Percentiles rank a stretch among this genome's conserved stretches.
Conservation (phyloP, 768 basidiomycete species). For the Calocera viscosa region DNA sequence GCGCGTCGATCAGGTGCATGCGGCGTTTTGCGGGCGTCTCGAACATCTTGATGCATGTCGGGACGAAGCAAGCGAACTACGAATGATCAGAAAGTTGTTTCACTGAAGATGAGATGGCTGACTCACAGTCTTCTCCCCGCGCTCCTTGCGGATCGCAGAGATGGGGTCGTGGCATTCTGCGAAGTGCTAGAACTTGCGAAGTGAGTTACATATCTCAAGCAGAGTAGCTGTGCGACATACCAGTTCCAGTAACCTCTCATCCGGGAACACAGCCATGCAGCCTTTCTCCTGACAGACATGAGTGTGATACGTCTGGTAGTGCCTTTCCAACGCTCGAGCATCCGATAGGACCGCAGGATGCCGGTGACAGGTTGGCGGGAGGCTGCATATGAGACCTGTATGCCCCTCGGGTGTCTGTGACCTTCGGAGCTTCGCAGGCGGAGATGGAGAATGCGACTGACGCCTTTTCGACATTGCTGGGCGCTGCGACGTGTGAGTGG, state of each 20-base stretch:
- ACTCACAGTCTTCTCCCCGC: constrained; percentile 76
- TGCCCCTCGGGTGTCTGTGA: not conserved
- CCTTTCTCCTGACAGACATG: constrained; percentile 60
- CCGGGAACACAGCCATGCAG: constrained; percentile 77
- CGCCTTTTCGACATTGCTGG: no score
- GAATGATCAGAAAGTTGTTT: not conserved
- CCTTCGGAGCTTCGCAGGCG: not conserved
- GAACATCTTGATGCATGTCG: constrained; percentile 46
- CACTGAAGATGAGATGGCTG: not conserved
- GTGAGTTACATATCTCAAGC: constrained; percentile 6
- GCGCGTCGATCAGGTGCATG: constrained; percentile 67
- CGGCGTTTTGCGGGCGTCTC: constrained; percentile 61
- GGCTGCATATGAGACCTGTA: constrained; percentile 42
- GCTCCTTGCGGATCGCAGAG: constrained; percentile 58
- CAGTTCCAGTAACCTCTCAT: constrained; percentile 61
- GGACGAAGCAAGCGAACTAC: constrained; percentile 70
- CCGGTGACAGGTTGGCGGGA: constrained; percentile 72
- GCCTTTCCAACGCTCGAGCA: constrained; percentile 60
- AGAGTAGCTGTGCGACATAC: constrained; percentile 36
- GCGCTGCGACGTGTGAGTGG: no score
- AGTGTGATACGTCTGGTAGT: constrained; percentile 74
- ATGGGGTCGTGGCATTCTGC: constrained; percentile 76
- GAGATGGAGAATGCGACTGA: not conserved
- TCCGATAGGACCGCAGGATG: constrained; percentile 50
- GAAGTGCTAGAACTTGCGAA: constrained; percentile 29